A percentile compares a stretch with the other conserved stretches of the same genome.
Conservation (phyloP, 2,329 filamentous ascomycete species). For the Aureobasidium uvarum region DNA sequence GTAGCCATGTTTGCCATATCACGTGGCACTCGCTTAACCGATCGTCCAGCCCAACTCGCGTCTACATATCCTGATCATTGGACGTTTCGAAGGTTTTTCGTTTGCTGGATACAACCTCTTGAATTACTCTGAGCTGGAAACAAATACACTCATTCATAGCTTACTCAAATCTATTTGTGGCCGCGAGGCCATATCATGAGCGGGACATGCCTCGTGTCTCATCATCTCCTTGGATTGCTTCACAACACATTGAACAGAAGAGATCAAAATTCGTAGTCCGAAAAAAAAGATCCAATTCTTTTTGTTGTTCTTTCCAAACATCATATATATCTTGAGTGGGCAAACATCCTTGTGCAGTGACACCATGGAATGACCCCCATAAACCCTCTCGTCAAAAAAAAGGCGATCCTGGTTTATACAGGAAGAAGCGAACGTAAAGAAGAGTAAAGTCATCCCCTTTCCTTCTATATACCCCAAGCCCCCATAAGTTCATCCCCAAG, state of each 20-base stretch:
- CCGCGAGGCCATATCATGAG: too few relatives aligned
- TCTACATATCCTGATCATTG: too few relatives aligned
- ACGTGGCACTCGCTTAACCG: too few relatives aligned
- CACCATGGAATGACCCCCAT: not conserved
- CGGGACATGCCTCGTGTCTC: too few relatives aligned
- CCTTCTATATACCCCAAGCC: not conserved
- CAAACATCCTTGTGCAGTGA: not conserved
- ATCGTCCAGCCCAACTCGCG: too few relatives aligned
- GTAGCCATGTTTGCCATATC: too few relatives aligned
- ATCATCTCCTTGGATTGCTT: too few relatives aligned
- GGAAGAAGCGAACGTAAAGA: conserved; percentile 5
- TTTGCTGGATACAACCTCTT: too few relatives aligned
- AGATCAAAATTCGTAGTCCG: not conserved
- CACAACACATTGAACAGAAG: not conserved
- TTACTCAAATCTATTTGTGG: too few relatives aligned
- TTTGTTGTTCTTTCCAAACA: not conserved
- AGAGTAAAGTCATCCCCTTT: not conserved
- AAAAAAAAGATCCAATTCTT: not conserved
- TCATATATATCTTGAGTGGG: not conserved
- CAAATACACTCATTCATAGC: too few relatives aligned
- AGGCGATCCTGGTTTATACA: not conserved
- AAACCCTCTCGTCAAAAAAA: not conserved
- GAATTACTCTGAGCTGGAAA: too few relatives aligned
- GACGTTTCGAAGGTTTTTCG: too few relatives aligned
- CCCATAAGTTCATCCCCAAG: not conserved